A percentile compares a stretch with the other conserved stretches of the same genome.
These are phyloP conservation scores for Chalaropsis ovoidea DNA, from an alignment of 2,329 filamentous ascomycete species.

Conservation along the genomic window DNA sequence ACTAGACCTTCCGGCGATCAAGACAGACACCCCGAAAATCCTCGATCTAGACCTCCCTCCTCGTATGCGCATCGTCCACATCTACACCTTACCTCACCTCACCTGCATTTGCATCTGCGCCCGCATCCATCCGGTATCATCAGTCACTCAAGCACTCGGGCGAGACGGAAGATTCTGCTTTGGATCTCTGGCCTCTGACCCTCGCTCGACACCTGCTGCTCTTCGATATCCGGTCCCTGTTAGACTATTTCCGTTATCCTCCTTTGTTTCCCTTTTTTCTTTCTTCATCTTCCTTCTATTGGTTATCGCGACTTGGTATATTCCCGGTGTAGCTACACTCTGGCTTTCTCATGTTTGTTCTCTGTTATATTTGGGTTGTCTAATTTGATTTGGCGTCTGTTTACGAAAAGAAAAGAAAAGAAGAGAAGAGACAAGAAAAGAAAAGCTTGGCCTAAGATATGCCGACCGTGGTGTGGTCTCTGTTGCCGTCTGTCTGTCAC, in stretches of 20 bases:
- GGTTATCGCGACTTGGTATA: background rate
- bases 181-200: background rate
- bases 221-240: constrained; percentile 11
- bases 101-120: background rate
- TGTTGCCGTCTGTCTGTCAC: too few species aligned
- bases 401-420: background rate
- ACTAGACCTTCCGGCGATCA: background rate
- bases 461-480: too few species aligned
- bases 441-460: background rate
- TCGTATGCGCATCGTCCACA: background rate
- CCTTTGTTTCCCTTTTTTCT: background rate
- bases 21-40: background rate
- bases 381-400: constrained; percentile 6
- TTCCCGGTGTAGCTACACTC: constrained; percentile 1
- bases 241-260: background rate
- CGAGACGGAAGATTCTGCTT: background rate
- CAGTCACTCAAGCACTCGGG: background rate
- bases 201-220: background rate
- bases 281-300: background rate
- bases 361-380: background rate
- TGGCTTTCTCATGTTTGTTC: background rate
- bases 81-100: background rate
- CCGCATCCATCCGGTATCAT: background rate
- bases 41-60: background rate
- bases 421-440: too few species aligned